Conservation (phyloP, 1,139 yeast genomes). For the Magnusiomyces suaveolens region DNA sequence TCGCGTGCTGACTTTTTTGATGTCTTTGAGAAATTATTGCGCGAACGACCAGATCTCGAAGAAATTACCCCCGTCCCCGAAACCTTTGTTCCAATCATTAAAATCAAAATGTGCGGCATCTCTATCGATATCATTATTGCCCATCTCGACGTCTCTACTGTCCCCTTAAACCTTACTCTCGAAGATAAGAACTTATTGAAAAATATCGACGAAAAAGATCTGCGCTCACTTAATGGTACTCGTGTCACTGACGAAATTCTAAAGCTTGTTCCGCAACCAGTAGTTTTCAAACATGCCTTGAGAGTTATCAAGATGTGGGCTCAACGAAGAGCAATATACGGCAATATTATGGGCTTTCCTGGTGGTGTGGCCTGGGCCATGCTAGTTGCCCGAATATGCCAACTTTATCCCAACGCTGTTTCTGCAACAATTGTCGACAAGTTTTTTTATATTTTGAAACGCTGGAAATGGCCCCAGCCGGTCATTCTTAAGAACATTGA, state of each 20-base stretch:
- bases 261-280: conserved; percentile 80
- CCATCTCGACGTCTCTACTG: conserved; percentile 66
- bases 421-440: conserved; percentile 83
- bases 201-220: conserved; percentile 82
- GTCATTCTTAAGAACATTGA: conserved; percentile 85
- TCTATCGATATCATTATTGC: conserved; percentile 88
- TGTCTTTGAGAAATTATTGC: conserved; percentile 59
- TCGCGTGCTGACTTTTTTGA: conserved; percentile 78
- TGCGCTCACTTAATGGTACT: conserved; percentile 87
- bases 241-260: conserved; percentile 94
- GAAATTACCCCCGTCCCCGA: conserved; percentile 92
- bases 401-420: conserved; percentile 90
- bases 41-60: conserved; percentile 67
- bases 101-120: conserved; percentile 76
- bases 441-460: conserved; percentile 72
- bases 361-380: conserved; percentile 99
- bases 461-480: conserved; percentile 99
- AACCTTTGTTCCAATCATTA: conserved; percentile 92
- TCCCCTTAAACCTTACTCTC: conserved; percentile 62
- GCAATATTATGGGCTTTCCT: conserved; percentile 91
- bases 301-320: conserved; percentile 96
- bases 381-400: conserved; percentile 95
- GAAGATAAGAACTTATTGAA: conserved; percentile 76
- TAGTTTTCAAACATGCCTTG: conserved; percentile 85
- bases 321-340: conserved; percentile 85